Evolutionary conservation across 164 flowering plant species (phyloP).

Genomic region (Vitis rotundifolia): DNA sequence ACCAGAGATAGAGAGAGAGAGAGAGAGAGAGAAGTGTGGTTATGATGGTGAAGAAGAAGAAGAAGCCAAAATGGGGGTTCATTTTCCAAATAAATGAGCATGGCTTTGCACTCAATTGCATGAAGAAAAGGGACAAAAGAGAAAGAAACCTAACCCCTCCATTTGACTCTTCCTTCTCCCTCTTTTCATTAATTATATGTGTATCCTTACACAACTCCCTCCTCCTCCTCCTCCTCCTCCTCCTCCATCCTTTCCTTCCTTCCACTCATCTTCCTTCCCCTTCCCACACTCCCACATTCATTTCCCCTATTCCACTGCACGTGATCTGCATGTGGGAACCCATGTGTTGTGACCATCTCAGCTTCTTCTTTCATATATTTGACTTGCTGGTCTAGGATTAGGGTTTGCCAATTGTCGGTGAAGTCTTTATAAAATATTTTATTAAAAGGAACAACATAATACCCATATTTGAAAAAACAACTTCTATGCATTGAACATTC

Average conservation of each 20-base stretch:
- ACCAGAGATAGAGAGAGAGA: conserved; percentile 1
- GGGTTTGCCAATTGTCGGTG: too few species aligned
- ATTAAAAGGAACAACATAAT: too few species aligned
- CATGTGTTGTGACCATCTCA: too few species aligned
- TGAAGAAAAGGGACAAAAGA: conserved; percentile 34
- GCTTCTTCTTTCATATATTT: too few species aligned
- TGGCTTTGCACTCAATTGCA: conserved; percentile 40
- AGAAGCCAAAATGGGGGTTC: conserved; percentile 38
- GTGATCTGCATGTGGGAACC: too few species aligned
- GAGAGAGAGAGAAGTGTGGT: background rate
- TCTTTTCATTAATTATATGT: background rate
- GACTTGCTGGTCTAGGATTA: too few species aligned
- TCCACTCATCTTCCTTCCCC: background rate
- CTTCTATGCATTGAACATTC: too few species aligned
- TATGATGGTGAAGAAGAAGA: conserved; percentile 23
- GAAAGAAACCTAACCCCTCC: conserved; percentile 31
- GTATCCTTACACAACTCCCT: conserved; percentile 12
- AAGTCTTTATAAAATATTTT: too few species aligned
- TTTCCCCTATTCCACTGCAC: too few species aligned
- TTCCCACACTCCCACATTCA: too few species aligned
- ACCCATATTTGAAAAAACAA: too few species aligned
- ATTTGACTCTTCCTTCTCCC: background rate
- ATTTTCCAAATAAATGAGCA: conserved; percentile 43
- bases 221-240: conserved; percentile 3
- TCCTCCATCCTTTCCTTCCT: background rate